Evolutionary conservation across 164 flowering plant genomes (phyloP), one percentile per base, ranked within the genome.

Genomic region (Kingdonia uniflora): DNA sequence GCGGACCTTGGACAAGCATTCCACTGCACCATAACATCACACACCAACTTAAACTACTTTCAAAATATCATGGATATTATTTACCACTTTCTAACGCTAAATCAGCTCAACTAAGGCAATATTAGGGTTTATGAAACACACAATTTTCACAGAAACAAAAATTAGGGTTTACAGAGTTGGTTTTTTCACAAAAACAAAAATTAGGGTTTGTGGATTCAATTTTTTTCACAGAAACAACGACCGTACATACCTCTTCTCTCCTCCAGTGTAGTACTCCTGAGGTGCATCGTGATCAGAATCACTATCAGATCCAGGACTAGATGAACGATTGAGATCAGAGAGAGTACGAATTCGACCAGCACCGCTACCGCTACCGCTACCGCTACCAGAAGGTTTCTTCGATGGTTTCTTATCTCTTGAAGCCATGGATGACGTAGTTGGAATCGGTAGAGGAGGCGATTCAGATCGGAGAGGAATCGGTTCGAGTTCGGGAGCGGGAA

Each of bases 241-340:
- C n/a, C n/a, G n/a, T 41, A 11, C 6, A 17, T 40, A 86, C 97
- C 97, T 90, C 59, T 86, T 89, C 60, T 90, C 82, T 0, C 97
- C 97, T 15, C 97, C 97, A 29, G 97, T 82, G 59, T 84, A 90
- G 63, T 84, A 86, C 74, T 90, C 97, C 40, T 74, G 88, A 25
- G 94, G 92, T 0, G 62, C 80, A 64, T 89, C 95, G 35, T 79
- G 68, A 56, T 89, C 90, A 66, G 75, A 73, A 58, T 89, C 92
- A 68, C 77, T 75, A 59, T 78, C 95, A 57, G 97, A 79, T 38
- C 74, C 87, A 17, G 67, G 68, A 20, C 66, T 80, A 1, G 87
- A 59, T 0, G 57, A 71, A 10, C 88, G 76, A 52, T 80, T 84
- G 73, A 89, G 65, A 74, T 89, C 97, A 44, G 95, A 68, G 17